Evolutionary conservation across 257 asterid species (phyloP), one percentile per base, ranked within the genome.

Genomic region (Paraleonurus japonicus): DNA sequence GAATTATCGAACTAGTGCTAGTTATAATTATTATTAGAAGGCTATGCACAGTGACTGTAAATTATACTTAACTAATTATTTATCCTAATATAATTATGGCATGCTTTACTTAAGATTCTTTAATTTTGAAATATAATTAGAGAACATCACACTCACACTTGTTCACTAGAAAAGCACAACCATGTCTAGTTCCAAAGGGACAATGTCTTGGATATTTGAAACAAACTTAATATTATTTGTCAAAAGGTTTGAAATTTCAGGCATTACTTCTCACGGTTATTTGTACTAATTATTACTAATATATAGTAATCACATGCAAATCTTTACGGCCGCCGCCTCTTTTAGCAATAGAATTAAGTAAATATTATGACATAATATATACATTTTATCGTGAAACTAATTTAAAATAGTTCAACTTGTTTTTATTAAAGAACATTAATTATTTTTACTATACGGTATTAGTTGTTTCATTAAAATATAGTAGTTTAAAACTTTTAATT

Each of bases 111-210:
- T 50, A 61, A 69, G 65, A 69, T 69, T 55, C 48, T 63, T 75
- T 20, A 19, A 23, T 55, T 32, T 30, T 37, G 13, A 57, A 11
- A 23, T 57, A 23, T 24, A 57, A 57, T 23, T 28, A 59, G n/a
- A 35, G 80, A 75, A 17, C 54, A 68, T 19, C 75, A 75, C 62
- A n/a, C n/a, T n/a, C n/a, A n/a, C n/a, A 74, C 17, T 74, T 39
- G 23, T 23, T 35, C 43, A 65, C 10, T 68, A 10, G 10, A 68
- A 61, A 76, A 54, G 47, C 80, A 24, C 45, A 53, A 55, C 71
- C 37, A 70, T 64, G 73, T 64, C 76, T 70, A 76, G 81, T 71
- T 70, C 73, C 64, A 4, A 76, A 57, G 64, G 47, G 63, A 76
- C 76, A 70, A 17, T 15, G 8, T 54, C 76, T 53, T 53, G 27